phyloP scores from a whole-genome alignment of 2,329 filamentous ascomycete species.

The Paecilomyces dactylethromorphus region DNA sequence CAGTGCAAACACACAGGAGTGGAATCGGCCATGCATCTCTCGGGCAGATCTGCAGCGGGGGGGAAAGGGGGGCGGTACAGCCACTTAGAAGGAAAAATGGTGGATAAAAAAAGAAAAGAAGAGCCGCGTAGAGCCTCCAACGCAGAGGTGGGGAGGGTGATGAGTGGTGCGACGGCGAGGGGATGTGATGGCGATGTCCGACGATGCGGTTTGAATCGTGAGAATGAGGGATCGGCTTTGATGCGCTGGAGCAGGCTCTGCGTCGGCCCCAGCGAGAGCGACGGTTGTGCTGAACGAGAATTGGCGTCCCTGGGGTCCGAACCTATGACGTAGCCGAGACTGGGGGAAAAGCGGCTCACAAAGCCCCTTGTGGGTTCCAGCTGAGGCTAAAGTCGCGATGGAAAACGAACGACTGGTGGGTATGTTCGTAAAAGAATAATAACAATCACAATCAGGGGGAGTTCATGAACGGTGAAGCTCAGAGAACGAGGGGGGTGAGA shows the following conservation, averaged over 20 bases:
- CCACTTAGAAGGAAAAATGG: neutral
- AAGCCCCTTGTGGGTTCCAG: slow-evolving; percentile 1
- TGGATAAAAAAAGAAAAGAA: neutral
- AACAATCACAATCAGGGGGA: neutral
- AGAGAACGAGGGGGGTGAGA: neutral
- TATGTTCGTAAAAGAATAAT: neutral
- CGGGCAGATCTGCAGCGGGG: slow-evolving; percentile 14
- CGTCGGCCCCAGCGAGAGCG: slow-evolving; percentile 14
- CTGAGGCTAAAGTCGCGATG: slow-evolving; percentile 3
- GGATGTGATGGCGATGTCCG: slow-evolving; percentile 11
- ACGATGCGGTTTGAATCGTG: slow-evolving; percentile 3
- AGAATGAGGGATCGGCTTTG: slow-evolving; percentile 14
- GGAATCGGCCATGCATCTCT: slow-evolving; percentile 27
- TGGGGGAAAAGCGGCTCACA: slow-evolving; percentile 5
- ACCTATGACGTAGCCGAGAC: slow-evolving; percentile 25
- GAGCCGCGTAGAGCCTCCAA: neutral
- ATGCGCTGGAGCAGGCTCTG: slow-evolving; percentile 12
- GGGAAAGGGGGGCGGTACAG: neutral
- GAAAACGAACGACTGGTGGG: neutral
- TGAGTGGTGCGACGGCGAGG: slow-evolving; percentile 5
- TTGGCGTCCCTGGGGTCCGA: slow-evolving; percentile 11
- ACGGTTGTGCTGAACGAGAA: slow-evolving; percentile 11
- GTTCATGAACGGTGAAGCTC: neutral
- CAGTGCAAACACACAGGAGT: slow-evolving; percentile 23
- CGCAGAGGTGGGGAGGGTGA: slow-evolving; percentile 6